Conservation (phyloP, 2,329 filamentous ascomycete species). For the Aspergillus calidoustus region DNA sequence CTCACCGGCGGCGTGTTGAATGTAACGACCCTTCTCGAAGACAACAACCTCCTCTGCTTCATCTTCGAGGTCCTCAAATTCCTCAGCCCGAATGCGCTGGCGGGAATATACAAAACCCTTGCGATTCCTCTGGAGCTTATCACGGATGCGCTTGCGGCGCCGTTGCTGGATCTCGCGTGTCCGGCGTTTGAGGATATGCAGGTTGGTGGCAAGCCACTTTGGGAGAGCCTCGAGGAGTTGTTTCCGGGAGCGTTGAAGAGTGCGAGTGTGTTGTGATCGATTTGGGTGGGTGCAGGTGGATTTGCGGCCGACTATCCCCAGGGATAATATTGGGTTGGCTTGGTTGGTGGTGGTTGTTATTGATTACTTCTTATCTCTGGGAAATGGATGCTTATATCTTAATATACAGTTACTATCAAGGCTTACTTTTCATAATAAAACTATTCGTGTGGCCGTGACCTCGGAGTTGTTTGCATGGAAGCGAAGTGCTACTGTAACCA, state of each 20-base stretch:
- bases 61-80: conserved; percentile 40
- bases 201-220: conserved; percentile 36
- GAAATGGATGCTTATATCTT: no score
- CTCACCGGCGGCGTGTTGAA: conserved; percentile 50
- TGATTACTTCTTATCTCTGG: no score
- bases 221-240: conserved; percentile 33
- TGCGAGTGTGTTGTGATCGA: conserved; percentile 19
- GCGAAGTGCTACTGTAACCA: no score
- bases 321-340: no score
- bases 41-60: conserved; percentile 49
- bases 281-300: no score
- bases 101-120: conserved; percentile 34
- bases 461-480: no score
- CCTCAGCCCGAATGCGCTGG: conserved; percentile 38
- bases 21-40: conserved; percentile 40
- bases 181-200: conserved; percentile 39
- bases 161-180: conserved; percentile 36
- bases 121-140: conserved; percentile 35
- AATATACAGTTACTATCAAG: no score
- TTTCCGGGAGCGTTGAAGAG: conserved; percentile 36
- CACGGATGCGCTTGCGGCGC: conserved; percentile 33
- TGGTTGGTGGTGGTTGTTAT: no score
- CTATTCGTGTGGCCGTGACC: no score
- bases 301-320: no score
- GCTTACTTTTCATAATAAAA: no score